phyloP scores from a whole-genome alignment of 2,329 filamentous ascomycete species.

The Bimuria novae-zelandiae region DNA sequence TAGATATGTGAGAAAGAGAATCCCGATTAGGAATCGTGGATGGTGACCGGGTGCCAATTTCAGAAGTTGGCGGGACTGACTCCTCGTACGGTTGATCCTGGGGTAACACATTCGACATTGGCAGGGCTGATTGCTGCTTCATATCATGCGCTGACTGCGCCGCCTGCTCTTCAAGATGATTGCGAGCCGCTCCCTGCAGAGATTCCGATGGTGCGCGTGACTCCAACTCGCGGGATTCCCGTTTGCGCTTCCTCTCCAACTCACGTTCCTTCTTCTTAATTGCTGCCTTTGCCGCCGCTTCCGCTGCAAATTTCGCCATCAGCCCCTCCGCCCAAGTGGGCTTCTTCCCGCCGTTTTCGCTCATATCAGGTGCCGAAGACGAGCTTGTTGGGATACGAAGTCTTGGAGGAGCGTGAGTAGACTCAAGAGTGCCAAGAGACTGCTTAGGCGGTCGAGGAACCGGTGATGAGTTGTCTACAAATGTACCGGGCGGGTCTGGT shows the following conservation, averaged over 20 bases:
- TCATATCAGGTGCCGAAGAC: conserved; percentile 24
- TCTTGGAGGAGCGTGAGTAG: conserved; percentile 21
- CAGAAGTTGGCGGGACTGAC: not conserved
- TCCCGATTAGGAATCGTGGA: conserved; percentile 40
- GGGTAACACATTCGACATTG: too few species aligned
- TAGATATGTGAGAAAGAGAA: conserved; percentile 27
- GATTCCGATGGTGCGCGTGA: not conserved
- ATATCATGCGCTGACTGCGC: not conserved
- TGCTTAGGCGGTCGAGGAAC: conserved; percentile 28
- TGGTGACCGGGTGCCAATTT: conserved; percentile 37
- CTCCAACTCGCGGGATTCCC: not conserved
- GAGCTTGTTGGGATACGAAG: conserved; percentile 20
- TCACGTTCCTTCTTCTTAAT: not conserved
- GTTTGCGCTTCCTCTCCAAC: not conserved
- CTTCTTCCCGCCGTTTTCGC: conserved; percentile 14
- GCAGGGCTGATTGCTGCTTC: not conserved
- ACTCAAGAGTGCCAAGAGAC: conserved; percentile 24
- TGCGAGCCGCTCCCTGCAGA: not conserved
- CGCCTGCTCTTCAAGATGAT: not conserved
- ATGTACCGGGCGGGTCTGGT: conserved; percentile 16
- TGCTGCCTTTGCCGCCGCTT: not conserved
- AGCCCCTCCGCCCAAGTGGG: not conserved
- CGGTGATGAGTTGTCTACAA: conserved; percentile 23
- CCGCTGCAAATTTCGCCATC: not conserved
- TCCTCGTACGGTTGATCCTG: too few species aligned